Base-by-base conservation (phyloP, 2,329 filamentous ascomycete genomes). In the Aspergillus chevalieri region DNA sequence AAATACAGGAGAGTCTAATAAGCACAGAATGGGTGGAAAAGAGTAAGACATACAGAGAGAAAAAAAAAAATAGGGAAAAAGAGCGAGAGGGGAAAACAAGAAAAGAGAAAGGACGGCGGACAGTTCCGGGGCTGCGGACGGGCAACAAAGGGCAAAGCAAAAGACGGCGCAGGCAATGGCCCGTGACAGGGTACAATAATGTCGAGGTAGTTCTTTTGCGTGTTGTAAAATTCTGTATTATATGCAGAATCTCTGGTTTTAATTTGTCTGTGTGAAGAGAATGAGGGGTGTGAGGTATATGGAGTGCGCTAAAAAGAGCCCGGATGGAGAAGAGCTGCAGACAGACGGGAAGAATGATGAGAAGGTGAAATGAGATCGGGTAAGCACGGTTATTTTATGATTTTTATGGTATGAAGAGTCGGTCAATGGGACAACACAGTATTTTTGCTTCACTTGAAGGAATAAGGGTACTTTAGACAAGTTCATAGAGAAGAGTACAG, bases 161-260 rank as follows among this genome's bases (percentile, higher is more conserved):
- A 17, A 19, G 15, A 19, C 38, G 49, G 33, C 52, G 51, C 53
- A 53, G 52, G 43, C 50, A 51, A 54, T 50, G 53, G 48, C 49
- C 52, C 52, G 56, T 57, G 57, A 57, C 51, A 28, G 26, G 26
- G 26, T 28, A 28, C 9, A 28, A 28, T 28, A 28, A 28, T 28
- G 26, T 28, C 26, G 26, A 28, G 9, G 9, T 28, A 1, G 10
- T 28, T 28, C 9, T 26, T 26, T 2, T 26, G 24, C 24, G 8
- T 7, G 24, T 26, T 4, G 10, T 12, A 28, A 10, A 28, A 28
- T 28, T 28, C 26, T 28, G 26, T 28, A 28, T 28, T 4, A 28
- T 28, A 12, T 28, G 26, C 26, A 28, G 10, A 7, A 28, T 28
- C 26, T 28, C 4, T 28, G 26, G 26, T 28, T 28, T 28, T 28